These are phyloP conservation scores for Hypholoma sublateritium DNA, from an alignment of 768 basidiomycete genomes.

Conservation along the genomic window DNA sequence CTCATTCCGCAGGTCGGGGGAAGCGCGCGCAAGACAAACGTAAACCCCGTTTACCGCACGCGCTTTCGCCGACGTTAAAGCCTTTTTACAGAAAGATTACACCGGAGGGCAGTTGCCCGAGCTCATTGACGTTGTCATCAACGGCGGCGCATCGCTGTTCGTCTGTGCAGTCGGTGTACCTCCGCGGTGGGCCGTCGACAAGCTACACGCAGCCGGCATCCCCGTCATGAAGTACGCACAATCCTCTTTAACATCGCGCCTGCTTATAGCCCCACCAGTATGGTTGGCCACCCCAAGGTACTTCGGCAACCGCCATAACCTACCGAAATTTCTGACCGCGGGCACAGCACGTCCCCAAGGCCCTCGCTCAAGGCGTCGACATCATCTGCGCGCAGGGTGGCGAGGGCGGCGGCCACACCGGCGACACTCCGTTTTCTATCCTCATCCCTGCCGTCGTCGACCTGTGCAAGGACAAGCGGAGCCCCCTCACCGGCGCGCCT, in stretches of 20 bases:
- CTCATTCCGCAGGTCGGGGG: conserved; percentile 83
- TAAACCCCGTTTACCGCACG: conserved; percentile 17
- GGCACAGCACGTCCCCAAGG: conserved; percentile 67
- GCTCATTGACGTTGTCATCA: conserved; percentile 77
- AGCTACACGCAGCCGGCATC: conserved; percentile 76
- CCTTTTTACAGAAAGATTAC: conserved; percentile 56
- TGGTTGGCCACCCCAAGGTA: conserved; percentile 87
- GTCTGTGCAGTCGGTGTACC: conserved; percentile 87
- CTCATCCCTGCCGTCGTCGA: conserved; percentile 84
- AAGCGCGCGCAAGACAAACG: conserved; percentile 81
- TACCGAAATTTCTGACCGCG: conserved; percentile 5
- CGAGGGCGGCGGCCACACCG: conserved; percentile 89
- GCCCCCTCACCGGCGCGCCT: conserved; percentile 76
- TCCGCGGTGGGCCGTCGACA: conserved; percentile 79
- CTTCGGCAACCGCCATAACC: neutral
- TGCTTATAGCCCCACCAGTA: conserved; percentile 35
- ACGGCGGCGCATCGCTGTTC: conserved; percentile 70
- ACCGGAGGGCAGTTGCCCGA: conserved; percentile 76
- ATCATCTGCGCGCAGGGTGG: conserved; percentile 88
- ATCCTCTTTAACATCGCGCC: neutral
- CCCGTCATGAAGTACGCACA: conserved; percentile 78
- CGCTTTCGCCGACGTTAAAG: neutral
- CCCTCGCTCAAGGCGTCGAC: conserved; percentile 83
- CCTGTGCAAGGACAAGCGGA: conserved; percentile 64
- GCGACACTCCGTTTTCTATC: conserved; percentile 78